Base-by-base conservation (phyloP, 2,329 filamentous ascomycete species). In the Ophiostoma novo-ulmi region DNA sequence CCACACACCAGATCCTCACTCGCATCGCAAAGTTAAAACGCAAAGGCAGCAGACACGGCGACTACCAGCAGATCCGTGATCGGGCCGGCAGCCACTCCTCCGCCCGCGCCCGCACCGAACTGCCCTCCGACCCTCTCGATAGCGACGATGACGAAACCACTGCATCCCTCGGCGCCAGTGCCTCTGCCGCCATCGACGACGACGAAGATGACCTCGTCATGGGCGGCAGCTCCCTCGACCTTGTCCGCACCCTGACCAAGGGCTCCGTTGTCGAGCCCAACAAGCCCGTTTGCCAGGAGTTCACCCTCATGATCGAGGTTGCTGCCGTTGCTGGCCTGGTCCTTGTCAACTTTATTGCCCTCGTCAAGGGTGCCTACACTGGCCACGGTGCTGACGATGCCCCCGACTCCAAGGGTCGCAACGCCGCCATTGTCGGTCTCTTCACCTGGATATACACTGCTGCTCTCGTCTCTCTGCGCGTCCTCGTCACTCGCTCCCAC, bases 381-480 rank as follows among this genome's bases (percentile, higher is more conserved):
- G 72, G 72, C 41, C 70, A 71, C 31, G 80, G 80, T 17, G 55
- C 64, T 65, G 83, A 85, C 72, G 88, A 87, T 69, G 84, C 80
- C 22, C 76, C 87, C 72, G 35, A 22, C 38, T 39, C 70, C 70
- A 72, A 73, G 69, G 74, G 73, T 52, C 69, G 35, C 55, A 86
- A 88, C 70, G 87, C 89, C 35, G 87, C 89, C 11, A 82, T 91
- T 68, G 86, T 88, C 3, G 89, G 89, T 68, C 82, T 97, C 44
- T 80, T 88, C 13, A 88, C 88, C 39, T 98, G 95, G 94, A 80
- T 87, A 69, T 99, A 98, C 78, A 87, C 94, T 55, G 83, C 94
- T 38, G 80, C 89, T 20, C 85, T 99, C 71, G 89, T 89, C 17
- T 86, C 88, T 26, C 81, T 93, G 63, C 89, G 95, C 44, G 82